Conservation (phyloP, 192 early-diverging fungal genomes). For the Phycomyces nitens region DNA sequence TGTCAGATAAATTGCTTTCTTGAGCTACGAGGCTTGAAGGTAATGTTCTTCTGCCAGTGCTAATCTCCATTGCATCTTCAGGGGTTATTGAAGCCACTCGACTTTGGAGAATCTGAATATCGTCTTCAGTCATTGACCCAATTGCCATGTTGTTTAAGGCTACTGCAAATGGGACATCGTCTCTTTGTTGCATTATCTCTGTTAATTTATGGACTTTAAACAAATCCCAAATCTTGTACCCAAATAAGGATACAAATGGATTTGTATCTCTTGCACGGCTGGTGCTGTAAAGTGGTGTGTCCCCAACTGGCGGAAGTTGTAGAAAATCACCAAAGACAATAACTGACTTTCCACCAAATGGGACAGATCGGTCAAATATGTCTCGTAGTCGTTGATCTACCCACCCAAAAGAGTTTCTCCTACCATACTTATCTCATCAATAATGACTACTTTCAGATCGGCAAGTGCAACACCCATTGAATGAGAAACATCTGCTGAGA, state of each 20-base stretch:
- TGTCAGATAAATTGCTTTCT: too few species aligned
- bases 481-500: not conserved
- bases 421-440: constrained; percentile 4
- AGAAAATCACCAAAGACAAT: constrained; percentile 3
- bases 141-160: constrained; percentile 4
- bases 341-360: not conserved
- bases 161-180: constrained; percentile 1
- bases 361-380: not conserved
- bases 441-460: not conserved
- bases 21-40: too few species aligned
- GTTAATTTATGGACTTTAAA: constrained; percentile 7
- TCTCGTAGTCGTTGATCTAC: not conserved
- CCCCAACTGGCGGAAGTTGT: not conserved
- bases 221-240: not conserved
- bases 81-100: not conserved
- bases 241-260: too few species aligned
- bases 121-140: not conserved
- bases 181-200: constrained; percentile 7
- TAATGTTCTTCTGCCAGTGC: too few species aligned
- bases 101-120: not conserved
- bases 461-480: not conserved
- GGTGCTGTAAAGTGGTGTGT: too few species aligned
- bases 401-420: not conserved
- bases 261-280: too few species aligned
- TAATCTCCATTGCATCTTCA: too few species aligned